These are phyloP conservation scores for Trichoderma sp. DNA, from an alignment of 2,329 filamentous ascomycete genomes.

Conservation along the genomic window DNA sequence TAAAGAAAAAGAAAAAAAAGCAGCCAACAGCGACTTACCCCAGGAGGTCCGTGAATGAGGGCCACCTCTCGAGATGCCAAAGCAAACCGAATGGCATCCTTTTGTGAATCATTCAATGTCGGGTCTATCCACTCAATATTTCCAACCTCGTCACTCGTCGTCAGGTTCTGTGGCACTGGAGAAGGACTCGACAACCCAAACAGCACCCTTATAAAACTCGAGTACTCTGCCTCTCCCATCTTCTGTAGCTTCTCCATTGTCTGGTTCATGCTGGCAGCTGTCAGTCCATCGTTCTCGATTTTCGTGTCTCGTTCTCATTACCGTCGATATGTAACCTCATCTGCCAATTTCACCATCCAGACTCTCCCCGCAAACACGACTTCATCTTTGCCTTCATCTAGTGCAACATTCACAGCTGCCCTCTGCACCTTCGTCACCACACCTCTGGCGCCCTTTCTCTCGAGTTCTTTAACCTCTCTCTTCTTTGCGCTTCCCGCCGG, in stretches of 20 bases:
- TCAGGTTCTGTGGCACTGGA: slow-evolving; percentile 43
- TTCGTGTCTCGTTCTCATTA: slow-evolving; percentile 25
- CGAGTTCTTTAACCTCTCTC: slow-evolving; percentile 67
- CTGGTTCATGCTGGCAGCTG: slow-evolving; percentile 53
- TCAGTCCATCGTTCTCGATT: neutral
- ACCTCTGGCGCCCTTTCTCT: slow-evolving; percentile 64
- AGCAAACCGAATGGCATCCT: slow-evolving; percentile 74
- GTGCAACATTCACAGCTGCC: slow-evolving; percentile 60
- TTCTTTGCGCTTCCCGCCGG: slow-evolving; percentile 69
- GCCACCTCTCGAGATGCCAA: slow-evolving; percentile 78
- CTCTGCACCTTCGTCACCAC: slow-evolving; percentile 66
- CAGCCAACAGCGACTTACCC: slow-evolving; percentile 45
- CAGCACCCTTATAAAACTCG: slow-evolving; percentile 58
- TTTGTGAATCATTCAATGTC: slow-evolving; percentile 63
- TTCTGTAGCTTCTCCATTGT: slow-evolving; percentile 59
- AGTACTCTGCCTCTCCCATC: slow-evolving; percentile 57
- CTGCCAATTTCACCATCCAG: slow-evolving; percentile 65
- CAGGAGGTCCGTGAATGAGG: slow-evolving; percentile 90
- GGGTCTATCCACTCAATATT: slow-evolving; percentile 60
- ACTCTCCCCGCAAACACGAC: slow-evolving; percentile 46
- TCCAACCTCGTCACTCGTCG: slow-evolving; percentile 41
- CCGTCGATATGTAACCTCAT: slow-evolving; percentile 64
- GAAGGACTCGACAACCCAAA: slow-evolving; percentile 58
- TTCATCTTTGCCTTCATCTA: slow-evolving; percentile 62
- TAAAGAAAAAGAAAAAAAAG: neutral